phyloP scores from a whole-genome alignment of 352 stramenopile species.

The Discostella stelligera region DNA sequence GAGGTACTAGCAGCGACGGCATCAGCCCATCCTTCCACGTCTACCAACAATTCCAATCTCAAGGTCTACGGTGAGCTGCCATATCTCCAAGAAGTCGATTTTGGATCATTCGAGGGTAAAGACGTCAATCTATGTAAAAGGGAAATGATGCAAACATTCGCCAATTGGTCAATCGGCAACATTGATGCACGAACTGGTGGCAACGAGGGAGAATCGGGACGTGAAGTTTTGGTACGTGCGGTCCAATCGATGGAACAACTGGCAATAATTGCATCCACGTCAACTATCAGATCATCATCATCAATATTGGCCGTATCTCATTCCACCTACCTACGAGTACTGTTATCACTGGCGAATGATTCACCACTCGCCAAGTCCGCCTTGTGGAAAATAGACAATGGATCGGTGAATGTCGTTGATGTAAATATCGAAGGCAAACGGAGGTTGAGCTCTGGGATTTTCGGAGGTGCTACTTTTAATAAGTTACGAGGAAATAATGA shows the following conservation, averaged over 20 bases:
- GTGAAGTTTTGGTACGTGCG: conserved; percentile 56
- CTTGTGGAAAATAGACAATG: conserved; percentile 60
- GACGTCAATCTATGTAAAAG: conserved; percentile 49
- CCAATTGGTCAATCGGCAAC: conserved; percentile 59
- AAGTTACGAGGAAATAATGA: conserved; percentile 40
- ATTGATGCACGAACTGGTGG: conserved; percentile 58
- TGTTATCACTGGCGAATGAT: conserved; percentile 60
- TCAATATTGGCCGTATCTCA: conserved; percentile 66
- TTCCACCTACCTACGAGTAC: conserved; percentile 66
- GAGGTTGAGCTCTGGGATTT: conserved; percentile 42
- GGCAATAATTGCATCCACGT: conserved; percentile 24
- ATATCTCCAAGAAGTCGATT: conserved; percentile 67
- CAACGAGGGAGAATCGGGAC: conserved; percentile 58
- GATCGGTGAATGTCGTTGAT: conserved; percentile 74
- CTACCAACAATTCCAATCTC: conserved; percentile 9
- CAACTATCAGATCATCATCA: conserved; percentile 7
- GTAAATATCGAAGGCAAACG: conserved; percentile 49
- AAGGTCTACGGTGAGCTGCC: conserved; percentile 30
- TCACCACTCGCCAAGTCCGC: conserved; percentile 57
- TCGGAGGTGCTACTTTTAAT: conserved; percentile 47
- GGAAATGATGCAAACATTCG: conserved; percentile 62
- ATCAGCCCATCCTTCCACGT: conserved; percentile 18
- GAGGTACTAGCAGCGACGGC: conserved; percentile 39
- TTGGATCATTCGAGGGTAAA: conserved; percentile 68
- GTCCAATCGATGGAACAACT: conserved; percentile 44